Conservation (phyloP, 441 rosid species). For the Manihot esculenta region DNA sequence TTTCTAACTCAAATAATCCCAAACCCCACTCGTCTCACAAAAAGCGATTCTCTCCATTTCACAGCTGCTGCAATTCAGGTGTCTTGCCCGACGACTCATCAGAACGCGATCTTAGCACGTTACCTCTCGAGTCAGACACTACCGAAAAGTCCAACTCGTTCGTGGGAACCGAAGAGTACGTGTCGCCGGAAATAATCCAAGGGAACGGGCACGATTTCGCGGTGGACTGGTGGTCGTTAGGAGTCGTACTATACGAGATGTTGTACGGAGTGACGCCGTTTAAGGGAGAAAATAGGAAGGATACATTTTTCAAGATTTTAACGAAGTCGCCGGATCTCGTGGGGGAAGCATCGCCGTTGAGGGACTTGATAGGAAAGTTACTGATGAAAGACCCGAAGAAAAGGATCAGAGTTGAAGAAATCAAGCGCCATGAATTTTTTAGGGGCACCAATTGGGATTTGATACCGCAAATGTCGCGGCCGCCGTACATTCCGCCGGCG, state of each 20-base stretch:
- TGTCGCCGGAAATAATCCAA: conserved; percentile 72
- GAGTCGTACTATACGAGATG: conserved; percentile 77
- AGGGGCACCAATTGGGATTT: conserved; percentile 52
- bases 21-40: conserved; percentile 12
- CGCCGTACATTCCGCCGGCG: conserved; percentile 52
- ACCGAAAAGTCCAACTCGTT: conserved; percentile 69
- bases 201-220: conserved; percentile 76
- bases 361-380: conserved; percentile 54
- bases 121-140: conserved; percentile 21
- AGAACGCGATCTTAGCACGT: neutral
- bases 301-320: conserved; percentile 59
- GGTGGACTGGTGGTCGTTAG: conserved; percentile 85
- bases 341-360: conserved; percentile 65
- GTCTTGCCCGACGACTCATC: conserved; percentile 35
- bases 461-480: conserved; percentile 41
- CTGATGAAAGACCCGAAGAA: conserved; percentile 56
- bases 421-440: conserved; percentile 67
- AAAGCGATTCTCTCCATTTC: conserved; percentile 29
- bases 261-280: conserved; percentile 80
- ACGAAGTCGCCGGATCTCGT: conserved; percentile 47
- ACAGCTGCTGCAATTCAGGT: conserved; percentile 39
- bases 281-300: conserved; percentile 58
- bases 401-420: conserved; percentile 51
- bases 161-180: conserved; percentile 92
- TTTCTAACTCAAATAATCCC: neutral